Evolutionary conservation across 306 rosid genomes (phyloP), one percentile per base, ranked within the genome.

Genomic region (Ormosia emarginata): DNA sequence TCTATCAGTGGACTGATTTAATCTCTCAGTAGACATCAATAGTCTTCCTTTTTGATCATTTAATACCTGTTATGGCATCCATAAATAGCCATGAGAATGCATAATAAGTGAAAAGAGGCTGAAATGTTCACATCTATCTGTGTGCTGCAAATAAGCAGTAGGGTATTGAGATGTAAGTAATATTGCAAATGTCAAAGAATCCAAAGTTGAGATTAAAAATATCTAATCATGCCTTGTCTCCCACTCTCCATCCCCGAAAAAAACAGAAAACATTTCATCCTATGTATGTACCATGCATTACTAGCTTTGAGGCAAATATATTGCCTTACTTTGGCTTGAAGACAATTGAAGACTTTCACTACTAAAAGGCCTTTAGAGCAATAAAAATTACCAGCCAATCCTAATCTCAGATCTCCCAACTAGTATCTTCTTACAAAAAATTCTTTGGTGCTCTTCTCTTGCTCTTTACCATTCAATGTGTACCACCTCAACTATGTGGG

Each of bases 1-100:
- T 63, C 85, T 84, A 56, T 89, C 90, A 40, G 67, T 67, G 14
- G 93, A 91, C 79, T 88, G 90, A 78, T 91, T 91, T 73, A 91
- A 66, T 71, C 91, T 89, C 24, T 86, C 93, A 0, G 90, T 88
- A 70, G 90, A 65, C 93, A 83, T 73, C 85, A 88, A 65, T 67
- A 88, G 86, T 81, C 92, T 83, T 55, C 88, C 92, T 76, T 68
- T 88, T 73, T 89, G 90, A 77, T 88, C 93, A 46, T 85, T 81
- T 29, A 92, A 83, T 59, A 74, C 83, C 95, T 91, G 85, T 72
- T 57, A 65, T 67, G 61, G 56, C 84, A 77, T 56, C 71, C 76
- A 74, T 58, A 73, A 18, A 62, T 24, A 40, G 53, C 57, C 62
- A 66, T 40, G 39, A 70, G 53, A 72, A 77, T 46, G 59, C 71